Evolutionary conservation across 1,139 yeast genomes (phyloP).

Genomic region (Taiozyma sp.): DNA sequence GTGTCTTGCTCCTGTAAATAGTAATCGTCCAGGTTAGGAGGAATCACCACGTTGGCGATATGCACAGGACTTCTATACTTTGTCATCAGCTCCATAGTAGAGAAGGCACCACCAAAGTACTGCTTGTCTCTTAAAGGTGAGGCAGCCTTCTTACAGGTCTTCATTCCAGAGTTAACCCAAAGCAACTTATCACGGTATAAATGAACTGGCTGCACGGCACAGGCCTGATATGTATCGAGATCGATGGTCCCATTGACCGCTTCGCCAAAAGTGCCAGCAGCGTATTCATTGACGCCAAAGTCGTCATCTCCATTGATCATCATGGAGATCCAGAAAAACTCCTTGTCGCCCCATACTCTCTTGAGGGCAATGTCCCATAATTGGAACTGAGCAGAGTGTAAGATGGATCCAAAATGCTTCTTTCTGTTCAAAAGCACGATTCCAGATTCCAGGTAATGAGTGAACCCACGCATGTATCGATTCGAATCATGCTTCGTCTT

Average conservation of each 20-base stretch:
- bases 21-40: slow-evolving; percentile 19
- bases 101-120: slow-evolving; percentile 1
- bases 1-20: not conserved
- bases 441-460: slow-evolving; percentile 50
- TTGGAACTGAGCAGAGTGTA: slow-evolving; percentile 39
- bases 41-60: slow-evolving; percentile 27
- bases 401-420: slow-evolving; percentile 37
- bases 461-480: slow-evolving; percentile 25
- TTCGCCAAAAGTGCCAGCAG: slow-evolving; percentile 45
- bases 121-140: slow-evolving; percentile 29
- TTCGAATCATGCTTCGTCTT: slow-evolving; percentile 28
- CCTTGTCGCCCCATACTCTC: slow-evolving; percentile 59
- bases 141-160: slow-evolving; percentile 47
- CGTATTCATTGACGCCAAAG: slow-evolving; percentile 38
- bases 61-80: slow-evolving; percentile 21
- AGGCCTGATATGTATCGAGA: slow-evolving; percentile 25
- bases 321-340: slow-evolving; percentile 56
- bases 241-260: not conserved
- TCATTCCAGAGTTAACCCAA: slow-evolving; percentile 67
- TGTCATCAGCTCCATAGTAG: slow-evolving; percentile 27
- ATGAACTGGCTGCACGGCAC: slow-evolving; percentile 69
- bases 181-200: slow-evolving; percentile 40
- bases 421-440: slow-evolving; percentile 39
- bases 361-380: slow-evolving; percentile 35
- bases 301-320: slow-evolving; percentile 45